Evolutionary conservation across 2,329 filamentous ascomycete species (phyloP).

Genomic region (Fragosphaeria purpurea): DNA sequence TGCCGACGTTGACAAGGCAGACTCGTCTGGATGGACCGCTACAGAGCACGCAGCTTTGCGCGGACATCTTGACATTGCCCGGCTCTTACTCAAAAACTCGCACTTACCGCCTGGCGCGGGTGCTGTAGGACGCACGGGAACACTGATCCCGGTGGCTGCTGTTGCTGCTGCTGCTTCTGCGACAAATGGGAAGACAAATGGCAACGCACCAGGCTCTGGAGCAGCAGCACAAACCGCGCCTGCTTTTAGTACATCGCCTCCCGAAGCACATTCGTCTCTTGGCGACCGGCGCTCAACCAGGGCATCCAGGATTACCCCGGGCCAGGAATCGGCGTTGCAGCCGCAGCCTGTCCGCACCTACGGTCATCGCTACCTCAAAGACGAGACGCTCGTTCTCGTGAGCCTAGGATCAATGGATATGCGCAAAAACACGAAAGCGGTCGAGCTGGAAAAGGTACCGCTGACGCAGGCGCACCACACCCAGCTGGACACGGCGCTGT

Average conservation of each 20-base stretch:
- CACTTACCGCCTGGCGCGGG: constrained; percentile 17
- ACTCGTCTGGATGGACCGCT: constrained; percentile 88
- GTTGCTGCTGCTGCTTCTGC: constrained; percentile 15
- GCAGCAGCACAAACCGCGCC: constrained; percentile 4
- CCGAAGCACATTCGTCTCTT: constrained; percentile 47
- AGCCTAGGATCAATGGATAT: constrained; percentile 93
- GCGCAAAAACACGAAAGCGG: constrained; percentile 68
- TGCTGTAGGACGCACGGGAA: not conserved
- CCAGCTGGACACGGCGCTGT: constrained; percentile 87
- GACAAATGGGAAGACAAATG: too few relatives aligned
- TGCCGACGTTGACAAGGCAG: constrained; percentile 61
- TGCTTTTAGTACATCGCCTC: constrained; percentile 26
- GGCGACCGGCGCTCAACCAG: constrained; percentile 47
- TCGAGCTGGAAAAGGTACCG: constrained; percentile 80
- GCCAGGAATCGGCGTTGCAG: constrained; percentile 17
- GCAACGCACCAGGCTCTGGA: constrained; percentile 12
- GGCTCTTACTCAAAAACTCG: constrained; percentile 51
- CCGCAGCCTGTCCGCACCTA: constrained; percentile 82
- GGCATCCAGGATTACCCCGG: constrained; percentile 32
- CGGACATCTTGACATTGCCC: constrained; percentile 76
- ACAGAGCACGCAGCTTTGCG: constrained; percentile 86
- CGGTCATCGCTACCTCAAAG: constrained; percentile 85
- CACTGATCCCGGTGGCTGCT: constrained; percentile 3
- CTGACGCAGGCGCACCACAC: constrained; percentile 82
- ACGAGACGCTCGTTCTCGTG: constrained; percentile 82